phyloP scores from a whole-genome alignment of 1,284 basidiomycete species.

The Puccinia hordei region DNA sequence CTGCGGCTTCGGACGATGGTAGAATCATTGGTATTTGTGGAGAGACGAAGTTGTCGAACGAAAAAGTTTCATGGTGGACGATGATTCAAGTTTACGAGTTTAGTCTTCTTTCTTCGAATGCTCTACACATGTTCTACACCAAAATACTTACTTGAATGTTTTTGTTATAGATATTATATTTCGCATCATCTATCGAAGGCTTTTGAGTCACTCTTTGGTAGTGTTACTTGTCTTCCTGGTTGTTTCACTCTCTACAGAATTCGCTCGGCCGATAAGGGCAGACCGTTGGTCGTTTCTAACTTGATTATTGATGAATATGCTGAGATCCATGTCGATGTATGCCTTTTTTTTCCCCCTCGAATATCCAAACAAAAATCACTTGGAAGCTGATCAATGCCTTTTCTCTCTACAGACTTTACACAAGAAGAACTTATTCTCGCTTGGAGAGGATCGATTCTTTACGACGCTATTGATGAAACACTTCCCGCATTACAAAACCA shows the following conservation, averaged over 20 bases:
- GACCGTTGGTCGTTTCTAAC: constrained; percentile 68
- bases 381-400: background rate
- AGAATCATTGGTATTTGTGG: constrained; percentile 90
- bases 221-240: constrained; percentile 94
- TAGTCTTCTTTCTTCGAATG: constrained; percentile 12
- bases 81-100: constrained; percentile 82
- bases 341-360: constrained; percentile 75
- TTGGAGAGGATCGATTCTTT: constrained; percentile 97
- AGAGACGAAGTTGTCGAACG: constrained; percentile 84
- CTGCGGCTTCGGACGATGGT: constrained; percentile 83
- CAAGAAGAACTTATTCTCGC: constrained; percentile 78
- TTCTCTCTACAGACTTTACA: background rate
- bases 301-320: constrained; percentile 88
- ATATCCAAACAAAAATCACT: background rate
- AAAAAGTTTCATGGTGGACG: constrained; percentile 88
- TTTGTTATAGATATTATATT: constrained; percentile 26
- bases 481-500: constrained; percentile 87
- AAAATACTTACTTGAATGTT: constrained; percentile 2
- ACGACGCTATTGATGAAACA: constrained; percentile 93
- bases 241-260: constrained; percentile 90
- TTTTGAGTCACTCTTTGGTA: constrained; percentile 93
- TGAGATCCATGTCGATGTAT: constrained; percentile 91
- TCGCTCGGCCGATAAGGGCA: constrained; percentile 77
- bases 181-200: constrained; percentile 97
- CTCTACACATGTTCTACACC: background rate